A percentile compares a stretch with the other conserved stretches of the same genome.
These are phyloP conservation scores for Dichotomopilus funicola DNA, from an alignment of 2,329 filamentous ascomycete species.

Conservation along the genomic window DNA sequence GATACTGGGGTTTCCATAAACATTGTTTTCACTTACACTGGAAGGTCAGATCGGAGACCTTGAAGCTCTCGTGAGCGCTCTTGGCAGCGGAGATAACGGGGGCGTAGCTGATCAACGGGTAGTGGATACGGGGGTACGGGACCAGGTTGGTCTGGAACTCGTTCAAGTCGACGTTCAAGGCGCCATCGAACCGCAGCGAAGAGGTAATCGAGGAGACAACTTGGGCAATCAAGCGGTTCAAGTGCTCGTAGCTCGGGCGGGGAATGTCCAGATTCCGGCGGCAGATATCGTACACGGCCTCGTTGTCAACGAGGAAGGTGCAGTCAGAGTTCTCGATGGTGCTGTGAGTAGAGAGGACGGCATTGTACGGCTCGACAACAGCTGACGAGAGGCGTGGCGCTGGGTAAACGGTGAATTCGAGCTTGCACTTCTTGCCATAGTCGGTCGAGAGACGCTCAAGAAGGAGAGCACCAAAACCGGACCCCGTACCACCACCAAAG, in stretches of 20 bases:
- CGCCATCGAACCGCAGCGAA: conserved; percentile 64
- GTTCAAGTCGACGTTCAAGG: conserved; percentile 68
- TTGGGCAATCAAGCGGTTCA: conserved; percentile 67
- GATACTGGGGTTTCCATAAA: no score
- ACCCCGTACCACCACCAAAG: conserved; percentile 66
- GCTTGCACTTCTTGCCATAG: conserved; percentile 72
- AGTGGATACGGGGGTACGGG: conserved; percentile 68
- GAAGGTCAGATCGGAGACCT: conserved; percentile 70
- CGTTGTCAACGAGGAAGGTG: conserved; percentile 70
- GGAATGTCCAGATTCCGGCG: conserved; percentile 64
- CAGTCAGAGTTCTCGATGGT: conserved; percentile 74
- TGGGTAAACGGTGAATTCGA: conserved; percentile 67
- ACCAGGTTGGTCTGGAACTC: conserved; percentile 75
- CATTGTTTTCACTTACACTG: conserved; percentile 49
- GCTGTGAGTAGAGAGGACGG: conserved; percentile 66
- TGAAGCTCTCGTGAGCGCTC: conserved; percentile 82
- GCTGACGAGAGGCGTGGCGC: conserved; percentile 63
- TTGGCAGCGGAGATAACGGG: conserved; percentile 66
- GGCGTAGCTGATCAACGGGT: conserved; percentile 66
- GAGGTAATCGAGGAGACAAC: conserved; percentile 70
- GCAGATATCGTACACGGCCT: conserved; percentile 71
- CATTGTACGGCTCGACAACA: conserved; percentile 69
- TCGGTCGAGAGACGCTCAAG: conserved; percentile 67
- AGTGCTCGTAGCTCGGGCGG: conserved; percentile 62
- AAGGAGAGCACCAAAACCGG: conserved; percentile 65